Conservation (phyloP, 2,329 filamentous ascomycete species). For the Ustulina deusta region DNA sequence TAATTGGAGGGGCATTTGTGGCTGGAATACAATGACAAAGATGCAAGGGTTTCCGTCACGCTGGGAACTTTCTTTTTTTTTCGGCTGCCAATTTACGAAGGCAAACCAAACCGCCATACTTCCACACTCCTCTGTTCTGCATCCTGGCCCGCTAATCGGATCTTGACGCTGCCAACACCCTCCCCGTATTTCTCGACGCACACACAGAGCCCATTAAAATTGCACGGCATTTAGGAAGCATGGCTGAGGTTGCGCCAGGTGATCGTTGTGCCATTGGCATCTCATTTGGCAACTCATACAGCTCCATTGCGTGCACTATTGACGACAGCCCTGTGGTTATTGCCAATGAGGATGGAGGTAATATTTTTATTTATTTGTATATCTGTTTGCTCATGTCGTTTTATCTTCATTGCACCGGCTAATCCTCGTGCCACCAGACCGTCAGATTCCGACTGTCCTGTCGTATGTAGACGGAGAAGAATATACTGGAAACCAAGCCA, state of each 20-base stretch:
- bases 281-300: slow-evolving; percentile 98
- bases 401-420: slow-evolving; percentile 2
- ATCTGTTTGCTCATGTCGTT: background rate
- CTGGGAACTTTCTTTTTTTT: slow-evolving; percentile 45
- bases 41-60: slow-evolving; percentile 21
- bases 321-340: slow-evolving; percentile 98
- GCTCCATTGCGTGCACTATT: slow-evolving; percentile 91
- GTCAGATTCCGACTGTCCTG: slow-evolving; percentile 93
- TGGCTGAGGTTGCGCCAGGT: slow-evolving; percentile 60
- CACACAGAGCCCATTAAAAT: background rate
- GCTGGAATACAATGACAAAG: slow-evolving; percentile 37
- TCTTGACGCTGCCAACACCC: slow-evolving; percentile 22
- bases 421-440: slow-evolving; percentile 69
- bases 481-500: slow-evolving; percentile 95
- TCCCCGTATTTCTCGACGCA: slow-evolving; percentile 14
- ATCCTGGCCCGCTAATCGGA: slow-evolving; percentile 25
- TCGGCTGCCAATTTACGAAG: slow-evolving; percentile 38
- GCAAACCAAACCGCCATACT: slow-evolving; percentile 26
- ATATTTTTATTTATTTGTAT: slow-evolving; percentile 40
- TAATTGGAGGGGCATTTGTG: slow-evolving; percentile 48
- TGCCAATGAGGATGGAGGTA: slow-evolving; percentile 97
- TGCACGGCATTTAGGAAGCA: slow-evolving; percentile 18
- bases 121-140: slow-evolving; percentile 27
- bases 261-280: slow-evolving; percentile 87
- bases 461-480: slow-evolving; percentile 97